phyloP scores from a whole-genome alignment of 106 monocot species.

The Acorus calamus region DNA sequence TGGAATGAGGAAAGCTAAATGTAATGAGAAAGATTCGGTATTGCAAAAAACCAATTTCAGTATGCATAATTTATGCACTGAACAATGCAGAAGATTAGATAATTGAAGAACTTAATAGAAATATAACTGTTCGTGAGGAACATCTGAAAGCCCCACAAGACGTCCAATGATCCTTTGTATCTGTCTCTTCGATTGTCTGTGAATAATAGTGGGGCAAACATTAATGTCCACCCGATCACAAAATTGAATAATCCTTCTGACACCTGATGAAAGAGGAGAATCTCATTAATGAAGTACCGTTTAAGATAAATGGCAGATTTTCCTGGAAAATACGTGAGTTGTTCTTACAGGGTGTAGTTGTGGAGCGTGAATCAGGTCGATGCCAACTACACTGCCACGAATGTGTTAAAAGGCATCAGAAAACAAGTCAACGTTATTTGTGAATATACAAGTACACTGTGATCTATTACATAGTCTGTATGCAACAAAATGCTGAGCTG shows the following conservation, averaged over 20 bases:
- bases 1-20: conserved; percentile 80
- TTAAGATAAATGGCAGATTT: neutral
- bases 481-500: too few species aligned
- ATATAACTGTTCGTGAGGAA: conserved; percentile 84
- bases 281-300: neutral
- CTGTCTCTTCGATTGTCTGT: conserved; percentile 61
- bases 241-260: conserved; percentile 91
- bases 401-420: conserved; percentile 8
- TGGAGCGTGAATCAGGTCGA: conserved; percentile 69
- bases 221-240: conserved; percentile 83
- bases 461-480: too few species aligned
- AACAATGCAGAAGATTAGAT: too few species aligned
- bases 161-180: conserved; percentile 68
- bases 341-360: conserved; percentile 75
- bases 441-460: too few species aligned
- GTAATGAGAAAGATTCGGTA: neutral
- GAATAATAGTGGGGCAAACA: conserved; percentile 80
- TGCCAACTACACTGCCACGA: conserved; percentile 76
- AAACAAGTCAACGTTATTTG: too few species aligned
- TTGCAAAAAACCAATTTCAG: too few species aligned
- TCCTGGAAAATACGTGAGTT: too few species aligned
- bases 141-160: conserved; percentile 91
- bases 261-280: conserved; percentile 19
- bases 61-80: too few species aligned
- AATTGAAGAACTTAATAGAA: neutral